These are phyloP conservation scores for Ganoderma lingzhi DNA, from an alignment of 1,284 basidiomycete genomes.

Conservation along the genomic window DNA sequence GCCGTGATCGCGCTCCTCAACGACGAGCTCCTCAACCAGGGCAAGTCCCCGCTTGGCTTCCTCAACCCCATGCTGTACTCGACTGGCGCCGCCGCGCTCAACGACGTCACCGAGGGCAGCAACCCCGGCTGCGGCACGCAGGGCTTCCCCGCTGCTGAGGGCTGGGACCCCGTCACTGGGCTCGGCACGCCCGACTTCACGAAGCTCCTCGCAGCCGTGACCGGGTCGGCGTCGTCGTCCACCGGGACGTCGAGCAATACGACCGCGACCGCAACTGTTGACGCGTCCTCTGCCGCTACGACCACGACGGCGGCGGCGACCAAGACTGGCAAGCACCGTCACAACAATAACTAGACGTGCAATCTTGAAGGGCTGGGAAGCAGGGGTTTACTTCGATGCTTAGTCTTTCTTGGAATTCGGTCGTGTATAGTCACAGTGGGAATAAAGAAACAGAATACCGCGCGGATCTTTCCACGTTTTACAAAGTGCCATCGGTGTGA, in stretches of 20 bases:
- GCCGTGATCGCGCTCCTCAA: slow-evolving; percentile 65
- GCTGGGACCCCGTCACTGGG: slow-evolving; percentile 55
- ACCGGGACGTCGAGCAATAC: slow-evolving; percentile 3
- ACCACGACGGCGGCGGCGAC: slow-evolving; percentile 1
- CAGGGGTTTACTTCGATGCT: slow-evolving; percentile 36
- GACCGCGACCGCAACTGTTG: neutral
- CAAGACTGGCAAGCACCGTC: neutral
- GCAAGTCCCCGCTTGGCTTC: slow-evolving; percentile 54
- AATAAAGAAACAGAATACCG: slow-evolving; percentile 8
- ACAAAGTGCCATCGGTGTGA: neutral
- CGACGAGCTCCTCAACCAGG: slow-evolving; percentile 57
- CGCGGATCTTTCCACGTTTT: neutral
- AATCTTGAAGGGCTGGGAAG: neutral
- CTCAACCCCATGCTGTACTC: slow-evolving; percentile 55
- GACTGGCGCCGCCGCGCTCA: slow-evolving; percentile 43
- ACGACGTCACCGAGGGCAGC: slow-evolving; percentile 48
- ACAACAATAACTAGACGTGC: slow-evolving; percentile 8
- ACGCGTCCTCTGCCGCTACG: neutral
- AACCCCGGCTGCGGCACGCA: slow-evolving; percentile 46
- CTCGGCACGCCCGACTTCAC: slow-evolving; percentile 43
- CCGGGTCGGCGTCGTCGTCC: slow-evolving; percentile 21
- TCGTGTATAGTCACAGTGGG: slow-evolving; percentile 23
- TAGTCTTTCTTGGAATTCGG: slow-evolving; percentile 57
- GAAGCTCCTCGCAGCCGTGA: slow-evolving; percentile 32
- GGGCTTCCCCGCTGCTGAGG: slow-evolving; percentile 47